Evolutionary conservation across 1,139 yeast genomes (phyloP), one percentile per base, ranked within the genome.

Genomic region (Eremothecium sinecaudum): DNA sequence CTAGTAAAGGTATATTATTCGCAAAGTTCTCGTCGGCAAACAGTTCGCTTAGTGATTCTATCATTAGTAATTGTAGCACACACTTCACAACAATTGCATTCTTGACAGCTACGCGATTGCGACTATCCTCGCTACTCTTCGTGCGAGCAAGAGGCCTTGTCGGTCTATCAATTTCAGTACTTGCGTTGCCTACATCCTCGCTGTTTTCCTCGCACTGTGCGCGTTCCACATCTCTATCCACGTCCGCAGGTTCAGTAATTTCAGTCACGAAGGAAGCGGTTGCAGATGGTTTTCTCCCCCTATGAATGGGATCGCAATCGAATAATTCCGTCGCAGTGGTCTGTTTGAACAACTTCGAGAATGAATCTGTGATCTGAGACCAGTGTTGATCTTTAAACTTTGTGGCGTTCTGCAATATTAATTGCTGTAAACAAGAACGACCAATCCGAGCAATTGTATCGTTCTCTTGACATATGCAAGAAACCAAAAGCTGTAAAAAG

Each of bases 381-480:
- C 99, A 92, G 46, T 92, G 92, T 3, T 59, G 61, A 9, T 61
- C 64, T 17, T 61, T 56, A 49, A 90, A 81, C 49, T 72, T 75
- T n/a, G 60, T 52, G 42, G 79, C 73, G 56, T 90, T 92, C 43
- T 81, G 81, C 19, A 78, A 62, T 40, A 90, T 69, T 42, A 90
- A 66, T 41, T 79, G 82, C 43, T 80, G 79, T 40, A 90, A 67
- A 56, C 98, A 87, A 8, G 90, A 76, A 50, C 93, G 74, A 14
- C 98, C 98, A 46, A 87, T 86, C 49, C 94, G 71, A 1, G 97
- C 93, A 48, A 92, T 87, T 0, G 97, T 86, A 50, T 90, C 98
- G 56, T 90, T 90, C 49, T 87, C 96, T 59, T 90, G 98, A 50
- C 95, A 84, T 34, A 90, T 83, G 60, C 98, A 92, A 6, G 90